phyloP scores from a whole-genome alignment of 345 rosid species.

The Rhodamnia argentea region DNA sequence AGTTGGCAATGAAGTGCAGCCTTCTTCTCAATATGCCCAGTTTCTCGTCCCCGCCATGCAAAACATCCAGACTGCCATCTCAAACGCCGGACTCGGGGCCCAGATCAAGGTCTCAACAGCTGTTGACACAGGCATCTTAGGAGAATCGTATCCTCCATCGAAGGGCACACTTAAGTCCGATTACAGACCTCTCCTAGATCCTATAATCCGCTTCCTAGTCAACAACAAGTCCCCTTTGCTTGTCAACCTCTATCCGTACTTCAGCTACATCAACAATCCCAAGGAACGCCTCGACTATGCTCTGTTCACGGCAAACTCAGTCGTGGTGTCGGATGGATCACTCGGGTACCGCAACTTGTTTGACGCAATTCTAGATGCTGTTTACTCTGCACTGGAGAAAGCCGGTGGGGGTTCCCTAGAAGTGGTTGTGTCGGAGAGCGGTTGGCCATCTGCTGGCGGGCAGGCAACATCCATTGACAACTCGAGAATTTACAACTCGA shows the following conservation, averaged over 20 bases:
- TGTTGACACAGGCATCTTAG: neutral
- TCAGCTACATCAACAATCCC: constrained; percentile 4
- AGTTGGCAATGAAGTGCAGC: constrained; percentile 57
- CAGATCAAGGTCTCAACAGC: constrained; percentile 37
- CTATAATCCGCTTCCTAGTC: constrained; percentile 23
- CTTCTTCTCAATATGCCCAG: constrained; percentile 7
- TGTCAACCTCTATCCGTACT: constrained; percentile 34
- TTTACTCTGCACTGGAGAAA: constrained; percentile 48
- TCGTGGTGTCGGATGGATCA: constrained; percentile 1
- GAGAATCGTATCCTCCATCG: constrained; percentile 11
- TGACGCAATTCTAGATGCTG: constrained; percentile 41
- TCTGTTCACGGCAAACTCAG: constrained; percentile 10
- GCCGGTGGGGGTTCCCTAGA: constrained; percentile 29
- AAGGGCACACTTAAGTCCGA: constrained; percentile 4
- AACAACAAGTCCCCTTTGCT: constrained; percentile 30
- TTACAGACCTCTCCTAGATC: constrained; percentile 12
- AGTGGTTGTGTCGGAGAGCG: constrained; percentile 52
- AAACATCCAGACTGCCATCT: constrained; percentile 26
- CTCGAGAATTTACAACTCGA: constrained; percentile 36
- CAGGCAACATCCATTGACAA: constrained; percentile 23
- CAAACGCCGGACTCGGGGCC: constrained; percentile 16
- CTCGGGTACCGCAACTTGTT: constrained; percentile 33
- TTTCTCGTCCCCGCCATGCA: constrained; percentile 38
- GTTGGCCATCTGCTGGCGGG: constrained; percentile 56
- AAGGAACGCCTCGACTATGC: constrained; percentile 18